Conservation (phyloP, 352 stramenopile genomes). For the Thraustochytrium sp. region DNA sequence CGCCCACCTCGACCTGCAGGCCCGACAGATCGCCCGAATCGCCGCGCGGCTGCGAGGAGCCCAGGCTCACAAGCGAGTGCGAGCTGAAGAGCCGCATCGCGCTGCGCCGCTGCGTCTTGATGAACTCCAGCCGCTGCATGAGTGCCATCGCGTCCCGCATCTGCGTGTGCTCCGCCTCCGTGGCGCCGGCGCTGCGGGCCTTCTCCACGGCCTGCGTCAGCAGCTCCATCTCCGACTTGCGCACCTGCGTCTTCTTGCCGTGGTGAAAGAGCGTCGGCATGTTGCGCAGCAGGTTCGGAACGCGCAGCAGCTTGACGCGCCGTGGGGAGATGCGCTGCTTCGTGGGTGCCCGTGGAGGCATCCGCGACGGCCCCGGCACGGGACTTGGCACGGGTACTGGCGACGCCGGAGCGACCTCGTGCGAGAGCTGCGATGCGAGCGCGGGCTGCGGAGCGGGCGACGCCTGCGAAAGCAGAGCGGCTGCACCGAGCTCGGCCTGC, state of each 20-base stretch:
- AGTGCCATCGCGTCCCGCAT: slow-evolving; percentile 2
- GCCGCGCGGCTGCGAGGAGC: background rate
- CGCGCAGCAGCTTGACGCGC: background rate
- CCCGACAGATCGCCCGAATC: background rate
- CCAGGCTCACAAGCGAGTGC: background rate
- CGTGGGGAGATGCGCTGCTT: background rate
- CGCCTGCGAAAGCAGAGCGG: no score
- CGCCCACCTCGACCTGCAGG: background rate
- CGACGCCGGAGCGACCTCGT: no score
- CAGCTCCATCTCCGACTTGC: slow-evolving; percentile 12
- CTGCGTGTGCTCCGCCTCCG: background rate
- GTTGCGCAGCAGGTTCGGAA: background rate
- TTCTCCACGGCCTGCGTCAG: slow-evolving; percentile 22
- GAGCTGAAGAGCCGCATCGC: slow-evolving; percentile 32
- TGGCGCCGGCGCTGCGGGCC: background rate
- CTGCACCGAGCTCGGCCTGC: background rate
- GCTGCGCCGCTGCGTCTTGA: background rate
- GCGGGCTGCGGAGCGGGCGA: no score
- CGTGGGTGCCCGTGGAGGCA: no score
- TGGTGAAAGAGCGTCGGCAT: slow-evolving; percentile 4
- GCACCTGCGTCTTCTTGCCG: slow-evolving; percentile 18
- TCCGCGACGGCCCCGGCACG: no score
- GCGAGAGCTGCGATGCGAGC: no score
- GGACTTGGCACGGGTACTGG: no score
- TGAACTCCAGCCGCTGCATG: background rate